These are phyloP conservation scores for Crotalaria pallida DNA, from an alignment of 306 rosid genomes.

Conservation along the genomic window DNA sequence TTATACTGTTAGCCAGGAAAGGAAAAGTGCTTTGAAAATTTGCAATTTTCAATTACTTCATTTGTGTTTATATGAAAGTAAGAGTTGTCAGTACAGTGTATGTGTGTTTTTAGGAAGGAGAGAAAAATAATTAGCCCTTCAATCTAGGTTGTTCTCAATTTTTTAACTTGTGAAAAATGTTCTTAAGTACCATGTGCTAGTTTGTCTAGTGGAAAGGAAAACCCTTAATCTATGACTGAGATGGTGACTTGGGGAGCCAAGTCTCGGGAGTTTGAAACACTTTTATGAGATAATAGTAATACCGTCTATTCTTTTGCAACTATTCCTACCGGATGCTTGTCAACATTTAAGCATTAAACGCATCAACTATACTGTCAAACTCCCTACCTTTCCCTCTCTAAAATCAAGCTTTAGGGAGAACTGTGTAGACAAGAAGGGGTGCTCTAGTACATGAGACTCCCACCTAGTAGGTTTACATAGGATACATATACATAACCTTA, in stretches of 20 bases:
- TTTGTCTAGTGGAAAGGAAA: background rate
- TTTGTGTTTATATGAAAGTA: background rate
- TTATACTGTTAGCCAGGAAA: background rate
- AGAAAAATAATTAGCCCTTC: background rate
- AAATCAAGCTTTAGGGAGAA: background rate
- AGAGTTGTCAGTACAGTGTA: background rate
- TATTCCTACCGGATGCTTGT: background rate
- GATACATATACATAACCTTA: too few species aligned
- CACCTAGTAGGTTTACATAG: too few species aligned
- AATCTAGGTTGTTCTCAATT: background rate
- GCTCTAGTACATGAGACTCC: too few species aligned
- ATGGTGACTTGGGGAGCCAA: background rate
- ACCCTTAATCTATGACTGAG: background rate
- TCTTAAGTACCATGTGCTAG: background rate
- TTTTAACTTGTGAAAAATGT: background rate
- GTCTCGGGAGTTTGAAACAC: background rate
- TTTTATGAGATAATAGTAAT: background rate
- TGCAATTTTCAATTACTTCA: constrained; percentile 11
- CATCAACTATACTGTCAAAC: background rate
- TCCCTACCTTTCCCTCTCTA: background rate
- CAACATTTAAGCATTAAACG: background rate
- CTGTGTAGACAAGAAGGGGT: background rate
- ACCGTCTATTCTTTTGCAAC: background rate
- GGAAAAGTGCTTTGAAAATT: background rate
- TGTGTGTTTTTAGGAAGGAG: background rate